Evolutionary conservation across 1,139 yeast genomes (phyloP), one percentile per base, ranked within the genome.

Genomic region (Taphrina betulina): DNA sequence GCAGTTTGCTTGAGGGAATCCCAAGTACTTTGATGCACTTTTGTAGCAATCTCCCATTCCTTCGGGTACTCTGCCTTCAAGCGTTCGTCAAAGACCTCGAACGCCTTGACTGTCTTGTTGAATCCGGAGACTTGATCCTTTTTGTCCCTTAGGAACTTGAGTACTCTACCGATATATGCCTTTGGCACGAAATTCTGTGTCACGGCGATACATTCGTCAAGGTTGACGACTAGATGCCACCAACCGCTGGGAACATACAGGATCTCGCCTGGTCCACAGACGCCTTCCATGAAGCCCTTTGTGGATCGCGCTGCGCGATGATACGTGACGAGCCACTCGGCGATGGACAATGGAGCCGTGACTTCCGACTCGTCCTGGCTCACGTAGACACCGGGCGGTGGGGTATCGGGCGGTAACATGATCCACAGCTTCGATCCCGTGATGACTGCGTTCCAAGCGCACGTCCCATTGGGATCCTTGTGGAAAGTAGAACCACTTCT

Each of bases 161-260:
- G 71, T 1, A 82, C 94, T 40, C 76, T 73, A 10, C 62, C 59
- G 26, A 72, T 63, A 19, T 79, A 72, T 54, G 80, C 78, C 37
- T 67, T 67, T 0, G 96, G 95, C 3, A 87, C 92, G 69, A 88
- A 89, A 67, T 89, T 89, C 62, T 87, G 95, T 0, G 96, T 89
- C 64, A 88, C 71, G 0, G 95, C 90, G 38, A 85, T 83, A 16
- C 83, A 76, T 64, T 85, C 90, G 60, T 84, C 88, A 23, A 89
- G 67, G 65, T 89, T 89, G 22, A 88, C 85, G 23, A 89, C 96
- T 38, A 82, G 74, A 71, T 89, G 96, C 96, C 96, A 89, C 96
- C 96, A 89, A 0, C 95, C 95, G 19, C 90, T 77, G 1, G 96
- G 96, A 3, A 89, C 96, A 66, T 85, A 81, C 77, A 88, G 78